Percentiles rank a stretch among this genome's conserved stretches.
phyloP scores from a whole-genome alignment of 2,329 filamentous ascomycete species.

The Dothidotthia symphoricarpi region DNA sequence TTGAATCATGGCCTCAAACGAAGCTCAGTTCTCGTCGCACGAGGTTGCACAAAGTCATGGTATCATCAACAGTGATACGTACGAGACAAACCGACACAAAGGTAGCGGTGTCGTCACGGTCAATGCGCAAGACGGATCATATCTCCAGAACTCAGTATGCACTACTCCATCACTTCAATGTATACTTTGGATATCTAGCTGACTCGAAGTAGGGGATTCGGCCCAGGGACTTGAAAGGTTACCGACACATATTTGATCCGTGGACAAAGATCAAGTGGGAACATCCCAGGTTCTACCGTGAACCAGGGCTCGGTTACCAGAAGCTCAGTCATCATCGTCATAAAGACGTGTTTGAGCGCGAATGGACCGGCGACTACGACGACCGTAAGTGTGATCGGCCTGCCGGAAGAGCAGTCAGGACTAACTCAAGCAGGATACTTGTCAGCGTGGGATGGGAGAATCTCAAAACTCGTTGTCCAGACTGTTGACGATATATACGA shows the following conservation, averaged over 20 bases:
- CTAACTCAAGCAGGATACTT: slow-evolving; percentile 16
- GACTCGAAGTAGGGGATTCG: too few relatives aligned
- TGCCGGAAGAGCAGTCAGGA: too few relatives aligned
- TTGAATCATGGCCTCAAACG: slow-evolving; percentile 9
- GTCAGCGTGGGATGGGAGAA: slow-evolving; percentile 29
- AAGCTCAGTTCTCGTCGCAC: slow-evolving; percentile 13
- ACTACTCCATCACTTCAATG: too few relatives aligned
- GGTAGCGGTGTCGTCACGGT: neutral
- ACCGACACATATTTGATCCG: slow-evolving; percentile 21
- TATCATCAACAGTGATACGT: too few relatives aligned
- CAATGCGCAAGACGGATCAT: too few relatives aligned
- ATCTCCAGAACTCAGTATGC: too few relatives aligned
- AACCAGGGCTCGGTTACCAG: slow-evolving; percentile 25
- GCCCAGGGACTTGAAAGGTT: slow-evolving; percentile 19
- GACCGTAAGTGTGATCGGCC: slow-evolving; percentile 15
- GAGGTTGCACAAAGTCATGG: too few relatives aligned
- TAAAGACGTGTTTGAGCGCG: slow-evolving; percentile 24
- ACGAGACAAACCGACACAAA: neutral
- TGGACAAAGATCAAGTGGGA: slow-evolving; percentile 24
- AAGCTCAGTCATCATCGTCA: slow-evolving; percentile 24
- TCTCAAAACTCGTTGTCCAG: slow-evolving; percentile 34
- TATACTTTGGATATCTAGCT: neutral
- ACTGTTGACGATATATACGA: slow-evolving; percentile 35
- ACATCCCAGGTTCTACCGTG: slow-evolving; percentile 27
- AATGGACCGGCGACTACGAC: slow-evolving; percentile 29